phyloP scores from a whole-genome alignment of 495 filamentous ascomycete genomes.

The Tuber brumale region DNA sequence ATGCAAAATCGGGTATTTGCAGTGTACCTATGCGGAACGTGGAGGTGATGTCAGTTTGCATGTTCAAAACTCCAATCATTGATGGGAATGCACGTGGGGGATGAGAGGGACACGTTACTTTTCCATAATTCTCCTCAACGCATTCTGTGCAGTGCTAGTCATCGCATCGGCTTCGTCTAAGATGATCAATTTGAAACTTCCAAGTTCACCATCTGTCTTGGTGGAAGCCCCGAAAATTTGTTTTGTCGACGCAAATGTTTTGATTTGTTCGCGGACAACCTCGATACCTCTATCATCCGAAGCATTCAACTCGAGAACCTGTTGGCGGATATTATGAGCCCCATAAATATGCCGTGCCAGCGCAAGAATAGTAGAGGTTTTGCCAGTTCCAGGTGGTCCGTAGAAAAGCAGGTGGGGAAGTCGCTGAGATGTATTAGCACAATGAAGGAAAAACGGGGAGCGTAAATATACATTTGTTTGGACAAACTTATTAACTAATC shows the following conservation, averaged over 20 bases:
- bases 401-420: slow-evolving; percentile 97
- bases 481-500: slow-evolving; percentile 76
- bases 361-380: slow-evolving; percentile 94
- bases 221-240: slow-evolving; percentile 53
- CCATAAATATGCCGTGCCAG: slow-evolving; percentile 92
- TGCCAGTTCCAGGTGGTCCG: slow-evolving; percentile 92
- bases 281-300: slow-evolving; percentile 97
- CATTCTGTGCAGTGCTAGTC: slow-evolving; percentile 96
- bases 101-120: slow-evolving; percentile 47
- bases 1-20: slow-evolving; percentile 97
- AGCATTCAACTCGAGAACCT: slow-evolving; percentile 96
- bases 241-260: slow-evolving; percentile 81
- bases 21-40: slow-evolving; percentile 56
- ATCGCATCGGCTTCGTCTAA: slow-evolving; percentile 98
- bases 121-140: slow-evolving; percentile 94
- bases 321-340: slow-evolving; percentile 84
- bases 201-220: slow-evolving; percentile 50
- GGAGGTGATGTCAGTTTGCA: slow-evolving; percentile 6
- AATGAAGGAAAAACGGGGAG: not conserved
- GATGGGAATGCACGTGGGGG: not conserved
- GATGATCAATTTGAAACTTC: slow-evolving; percentile 88
- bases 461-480: slow-evolving; percentile 55
- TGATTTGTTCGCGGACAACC: slow-evolving; percentile 97
- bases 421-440: slow-evolving; percentile 47
- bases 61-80: not conserved